These are phyloP conservation scores for Trametes punicea DNA, from an alignment of 768 basidiomycete genomes.

Conservation along the genomic window DNA sequence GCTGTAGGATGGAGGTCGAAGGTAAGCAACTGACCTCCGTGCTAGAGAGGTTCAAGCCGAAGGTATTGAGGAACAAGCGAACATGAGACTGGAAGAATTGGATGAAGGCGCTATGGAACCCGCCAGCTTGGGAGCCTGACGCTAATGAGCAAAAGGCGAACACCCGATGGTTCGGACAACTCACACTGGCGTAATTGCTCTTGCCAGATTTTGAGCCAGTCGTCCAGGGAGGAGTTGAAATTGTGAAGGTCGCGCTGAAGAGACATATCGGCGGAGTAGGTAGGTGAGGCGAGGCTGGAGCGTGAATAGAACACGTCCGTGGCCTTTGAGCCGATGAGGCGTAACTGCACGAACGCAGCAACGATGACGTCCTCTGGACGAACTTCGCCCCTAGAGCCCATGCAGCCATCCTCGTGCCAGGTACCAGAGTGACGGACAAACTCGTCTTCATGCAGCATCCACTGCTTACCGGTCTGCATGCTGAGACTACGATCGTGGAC, in stretches of 20 bases:
- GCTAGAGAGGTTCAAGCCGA: conserved; percentile 68
- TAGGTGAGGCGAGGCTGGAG: conserved; percentile 33
- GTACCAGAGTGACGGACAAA: conserved; percentile 62
- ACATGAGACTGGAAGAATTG: conserved; percentile 76
- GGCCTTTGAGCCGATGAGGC: conserved; percentile 60
- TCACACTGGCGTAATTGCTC: conserved; percentile 69
- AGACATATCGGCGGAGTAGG: conserved; percentile 29
- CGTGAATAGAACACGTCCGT: conserved; percentile 65
- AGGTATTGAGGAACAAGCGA: conserved; percentile 79
- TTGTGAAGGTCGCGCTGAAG: conserved; percentile 72
- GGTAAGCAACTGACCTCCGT: conserved; percentile 37
- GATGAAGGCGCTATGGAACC: conserved; percentile 74
- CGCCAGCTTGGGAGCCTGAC: conserved; percentile 59
- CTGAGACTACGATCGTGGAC: conserved; percentile 84
- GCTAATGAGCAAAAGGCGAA: background rate
- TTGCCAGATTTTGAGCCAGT: conserved; percentile 73
- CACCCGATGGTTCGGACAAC: background rate
- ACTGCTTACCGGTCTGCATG: conserved; percentile 81
- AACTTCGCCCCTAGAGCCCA: conserved; percentile 26
- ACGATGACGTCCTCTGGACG: conserved; percentile 83
- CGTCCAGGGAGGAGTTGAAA: conserved; percentile 67
- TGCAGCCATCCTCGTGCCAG: conserved; percentile 66
- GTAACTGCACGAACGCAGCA: conserved; percentile 71
- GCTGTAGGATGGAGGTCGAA: background rate
- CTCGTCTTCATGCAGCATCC: conserved; percentile 89